These are phyloP conservation scores for Saksenaea vasiformis DNA, from an alignment of 371 early-diverging fungal species.

Conservation along the genomic window DNA sequence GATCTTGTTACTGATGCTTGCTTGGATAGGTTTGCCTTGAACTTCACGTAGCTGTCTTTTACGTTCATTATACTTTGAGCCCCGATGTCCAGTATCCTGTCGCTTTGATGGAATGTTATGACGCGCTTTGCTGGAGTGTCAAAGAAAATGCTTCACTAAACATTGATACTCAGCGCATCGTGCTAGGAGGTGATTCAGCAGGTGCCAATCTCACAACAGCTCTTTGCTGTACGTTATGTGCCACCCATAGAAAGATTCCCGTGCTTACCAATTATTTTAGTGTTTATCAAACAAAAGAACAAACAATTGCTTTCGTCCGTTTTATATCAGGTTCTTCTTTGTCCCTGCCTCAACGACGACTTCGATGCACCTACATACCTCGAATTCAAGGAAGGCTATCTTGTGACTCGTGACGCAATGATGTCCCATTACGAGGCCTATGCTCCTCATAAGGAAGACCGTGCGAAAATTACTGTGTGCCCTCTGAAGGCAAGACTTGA, in stretches of 20 bases:
- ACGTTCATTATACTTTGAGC: constrained; percentile 24
- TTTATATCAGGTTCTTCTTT: constrained; percentile 25
- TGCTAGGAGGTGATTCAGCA: constrained; percentile 35
- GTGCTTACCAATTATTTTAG: constrained; percentile 3
- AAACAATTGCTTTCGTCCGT: constrained; percentile 10
- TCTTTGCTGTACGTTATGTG: constrained; percentile 8
- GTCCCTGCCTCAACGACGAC: constrained; percentile 24
- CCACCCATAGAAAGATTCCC: not conserved
- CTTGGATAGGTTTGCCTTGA: not conserved
- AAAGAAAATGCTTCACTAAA: constrained; percentile 19
- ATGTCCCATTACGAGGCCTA: constrained; percentile 21
- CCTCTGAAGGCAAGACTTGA: constrained; percentile 22
- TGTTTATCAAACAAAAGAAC: constrained; percentile 20
- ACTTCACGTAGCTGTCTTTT: constrained; percentile 17
- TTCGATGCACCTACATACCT: constrained; percentile 26
- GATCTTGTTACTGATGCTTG: not conserved
- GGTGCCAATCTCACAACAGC: constrained; percentile 38
- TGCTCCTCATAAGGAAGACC: constrained; percentile 9
- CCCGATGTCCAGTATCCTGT: constrained; percentile 35
- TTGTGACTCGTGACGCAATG: constrained; percentile 18
- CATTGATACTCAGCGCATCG: constrained; percentile 23
- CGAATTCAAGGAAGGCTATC: constrained; percentile 9
- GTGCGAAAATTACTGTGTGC: constrained; percentile 3
- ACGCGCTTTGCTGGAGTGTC: constrained; percentile 24
- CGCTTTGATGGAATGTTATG: constrained; percentile 33